Conservation (phyloP, 805 yeast genomes). For the Candida ovalis region DNA sequence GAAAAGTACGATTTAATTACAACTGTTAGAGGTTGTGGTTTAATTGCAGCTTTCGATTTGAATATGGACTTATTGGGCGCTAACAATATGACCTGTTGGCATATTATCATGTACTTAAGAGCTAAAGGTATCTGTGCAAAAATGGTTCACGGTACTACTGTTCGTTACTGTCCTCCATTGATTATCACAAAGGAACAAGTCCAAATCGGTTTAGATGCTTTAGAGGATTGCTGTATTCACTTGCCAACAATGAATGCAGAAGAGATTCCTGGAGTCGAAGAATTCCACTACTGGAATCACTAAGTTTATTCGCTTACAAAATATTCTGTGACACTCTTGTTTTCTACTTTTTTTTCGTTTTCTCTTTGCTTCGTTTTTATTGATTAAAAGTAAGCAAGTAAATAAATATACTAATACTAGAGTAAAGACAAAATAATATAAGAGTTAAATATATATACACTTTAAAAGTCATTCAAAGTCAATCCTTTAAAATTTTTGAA, state of each 20-base stretch:
- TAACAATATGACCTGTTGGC: slow-evolving; percentile 20
- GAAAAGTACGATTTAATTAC: slow-evolving; percentile 17
- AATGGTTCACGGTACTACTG: slow-evolving; percentile 21
- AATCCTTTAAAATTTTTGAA: slow-evolving; percentile 13
- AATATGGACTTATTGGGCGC: slow-evolving; percentile 11
- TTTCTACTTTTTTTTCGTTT: too few species aligned
- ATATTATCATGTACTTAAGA: slow-evolving; percentile 24
- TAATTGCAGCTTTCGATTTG: slow-evolving; percentile 25
- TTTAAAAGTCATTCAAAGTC: slow-evolving; percentile 13
- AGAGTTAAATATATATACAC: background rate
- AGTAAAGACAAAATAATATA: background rate
- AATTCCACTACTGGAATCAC: slow-evolving; percentile 11
- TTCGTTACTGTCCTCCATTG: slow-evolving; percentile 24
- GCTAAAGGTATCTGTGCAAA: slow-evolving; percentile 26
- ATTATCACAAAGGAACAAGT: slow-evolving; percentile 18
- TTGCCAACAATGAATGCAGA: slow-evolving; percentile 8
- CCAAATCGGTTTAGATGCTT: slow-evolving; percentile 11
- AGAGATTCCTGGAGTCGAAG: slow-evolving; percentile 19
- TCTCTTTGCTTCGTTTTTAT: background rate
- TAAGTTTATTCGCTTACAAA: slow-evolving; percentile 6
- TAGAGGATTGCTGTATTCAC: slow-evolving; percentile 18
- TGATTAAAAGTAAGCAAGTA: background rate
- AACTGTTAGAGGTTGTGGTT: slow-evolving; percentile 23
- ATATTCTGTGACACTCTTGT: background rate
- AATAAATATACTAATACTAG: background rate